Percentiles rank a stretch among this genome's conserved stretches.
Evolutionary conservation across 2,329 filamentous ascomycete species (phyloP).

Genomic region (Ophiostoma sp.): DNA sequence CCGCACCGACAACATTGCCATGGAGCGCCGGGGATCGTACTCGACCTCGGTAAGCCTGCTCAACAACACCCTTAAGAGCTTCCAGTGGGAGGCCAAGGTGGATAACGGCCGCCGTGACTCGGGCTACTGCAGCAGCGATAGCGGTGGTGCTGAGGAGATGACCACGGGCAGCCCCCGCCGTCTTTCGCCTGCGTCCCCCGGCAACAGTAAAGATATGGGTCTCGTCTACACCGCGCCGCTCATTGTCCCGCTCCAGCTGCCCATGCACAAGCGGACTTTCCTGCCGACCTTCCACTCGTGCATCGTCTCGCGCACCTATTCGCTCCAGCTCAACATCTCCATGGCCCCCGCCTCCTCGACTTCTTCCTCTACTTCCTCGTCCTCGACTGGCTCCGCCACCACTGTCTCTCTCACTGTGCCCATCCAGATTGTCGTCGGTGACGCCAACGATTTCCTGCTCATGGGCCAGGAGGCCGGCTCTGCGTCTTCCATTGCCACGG

Average conservation of each 20-base stretch:
- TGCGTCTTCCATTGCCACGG: neutral
- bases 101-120: constrained; percentile 49
- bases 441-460: neutral
- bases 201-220: constrained; percentile 29
- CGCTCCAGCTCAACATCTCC: constrained; percentile 48
- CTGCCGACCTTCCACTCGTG: constrained; percentile 61
- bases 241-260: constrained; percentile 51
- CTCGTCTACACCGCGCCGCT: constrained; percentile 46
- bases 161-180: neutral
- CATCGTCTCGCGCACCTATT: constrained; percentile 57
- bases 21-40: constrained; percentile 49
- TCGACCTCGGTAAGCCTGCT: constrained; percentile 47
- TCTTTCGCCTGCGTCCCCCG: neutral
- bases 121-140: constrained; percentile 49
- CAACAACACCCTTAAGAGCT: constrained; percentile 37
- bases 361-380: constrained; percentile 37
- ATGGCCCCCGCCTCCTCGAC: constrained; percentile 39
- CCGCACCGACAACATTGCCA: constrained; percentile 35
- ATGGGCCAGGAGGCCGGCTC: neutral
- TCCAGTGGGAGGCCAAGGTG: constrained; percentile 46
- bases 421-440: constrained; percentile 25
- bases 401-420: constrained; percentile 27
- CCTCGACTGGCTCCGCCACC: neutral
- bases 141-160: neutral
- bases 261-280: constrained; percentile 50